phyloP scores from a whole-genome alignment of 352 stramenopile genomes.

The Phytophthora pisi region DNA sequence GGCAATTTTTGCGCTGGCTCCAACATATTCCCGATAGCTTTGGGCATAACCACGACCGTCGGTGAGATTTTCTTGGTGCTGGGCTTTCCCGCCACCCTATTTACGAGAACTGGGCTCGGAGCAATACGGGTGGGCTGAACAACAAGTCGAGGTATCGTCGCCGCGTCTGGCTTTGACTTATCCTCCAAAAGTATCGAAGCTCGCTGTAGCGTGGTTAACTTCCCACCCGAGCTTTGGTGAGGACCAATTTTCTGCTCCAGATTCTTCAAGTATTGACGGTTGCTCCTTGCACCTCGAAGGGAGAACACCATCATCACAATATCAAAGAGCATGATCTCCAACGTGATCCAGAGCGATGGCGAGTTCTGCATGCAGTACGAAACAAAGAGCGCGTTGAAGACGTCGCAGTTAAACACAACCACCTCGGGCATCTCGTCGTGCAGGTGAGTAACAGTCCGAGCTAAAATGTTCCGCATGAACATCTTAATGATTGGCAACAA shows the following conservation, averaged over 20 bases:
- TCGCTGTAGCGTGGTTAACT: not conserved
- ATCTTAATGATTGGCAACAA: constrained; percentile 37
- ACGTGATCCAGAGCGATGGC: constrained; percentile 17
- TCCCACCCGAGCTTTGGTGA: not conserved
- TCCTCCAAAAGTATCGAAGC: not conserved
- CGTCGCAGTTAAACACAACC: constrained; percentile 24
- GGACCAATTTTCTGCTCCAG: not conserved
- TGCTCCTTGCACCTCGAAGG: not conserved
- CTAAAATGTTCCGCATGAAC: constrained; percentile 12
- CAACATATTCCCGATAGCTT: not conserved
- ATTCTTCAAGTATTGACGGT: not conserved
- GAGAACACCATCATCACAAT: not conserved
- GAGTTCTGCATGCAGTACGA: constrained; percentile 27
- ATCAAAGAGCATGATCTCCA: constrained; percentile 18
- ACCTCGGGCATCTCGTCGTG: constrained; percentile 20
- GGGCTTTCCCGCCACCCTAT: not conserved
- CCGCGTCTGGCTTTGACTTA: not conserved
- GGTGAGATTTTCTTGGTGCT: not conserved
- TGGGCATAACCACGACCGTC: not conserved
- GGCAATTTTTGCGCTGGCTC: not conserved
- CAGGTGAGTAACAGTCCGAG: constrained; percentile 1
- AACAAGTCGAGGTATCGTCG: too few species aligned
- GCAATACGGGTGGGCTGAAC: not conserved
- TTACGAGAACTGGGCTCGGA: not conserved
- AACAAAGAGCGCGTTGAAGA: constrained; percentile 29